phyloP scores from a whole-genome alignment of 257 asterid species.

The Solanum dulcamara region DNA sequence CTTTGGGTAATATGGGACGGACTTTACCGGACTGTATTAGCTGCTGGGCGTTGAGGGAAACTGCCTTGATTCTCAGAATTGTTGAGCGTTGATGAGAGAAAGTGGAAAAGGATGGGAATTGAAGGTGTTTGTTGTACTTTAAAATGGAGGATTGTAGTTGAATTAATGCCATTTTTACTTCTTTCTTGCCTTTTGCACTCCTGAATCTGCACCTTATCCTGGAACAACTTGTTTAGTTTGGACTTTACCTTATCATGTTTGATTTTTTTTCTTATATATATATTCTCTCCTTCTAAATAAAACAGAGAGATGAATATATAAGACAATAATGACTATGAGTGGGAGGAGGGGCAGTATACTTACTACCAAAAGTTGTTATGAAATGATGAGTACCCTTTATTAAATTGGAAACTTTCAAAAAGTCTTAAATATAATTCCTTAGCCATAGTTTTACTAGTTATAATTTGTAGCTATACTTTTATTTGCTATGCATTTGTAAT shows the following conservation, averaged over 20 bases:
- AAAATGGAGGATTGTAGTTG: slow-evolving; percentile 34
- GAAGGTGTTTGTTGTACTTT: slow-evolving; percentile 16
- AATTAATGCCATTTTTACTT: slow-evolving; percentile 10
- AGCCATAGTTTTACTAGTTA: too few relatives aligned
- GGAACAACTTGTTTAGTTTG: not conserved
- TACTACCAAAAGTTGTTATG: too few relatives aligned
- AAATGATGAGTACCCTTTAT: too few relatives aligned
- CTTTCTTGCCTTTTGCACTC: not conserved
- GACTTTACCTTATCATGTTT: not conserved
- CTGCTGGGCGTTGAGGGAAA: slow-evolving; percentile 45
- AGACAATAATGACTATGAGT: too few relatives aligned
- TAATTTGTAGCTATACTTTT: too few relatives aligned
- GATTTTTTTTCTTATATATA: not conserved
- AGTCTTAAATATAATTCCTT: too few relatives aligned
- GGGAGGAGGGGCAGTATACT: too few relatives aligned
- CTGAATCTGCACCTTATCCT: slow-evolving; percentile 10
- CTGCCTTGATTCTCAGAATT: slow-evolving; percentile 25
- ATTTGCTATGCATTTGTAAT: too few relatives aligned
- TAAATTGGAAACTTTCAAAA: too few relatives aligned
- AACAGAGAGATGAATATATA: too few relatives aligned
- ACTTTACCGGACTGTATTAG: slow-evolving; percentile 69
- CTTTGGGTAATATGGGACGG: slow-evolving; percentile 58
- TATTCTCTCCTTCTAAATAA: too few relatives aligned
- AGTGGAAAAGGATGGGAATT: slow-evolving; percentile 13
- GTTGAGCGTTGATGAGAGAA: slow-evolving; percentile 21